Evolutionary conservation across 768 basidiomycete genomes (phyloP), one percentile per base, ranked within the genome.

Genomic region (Leccinum disarticulatum): DNA sequence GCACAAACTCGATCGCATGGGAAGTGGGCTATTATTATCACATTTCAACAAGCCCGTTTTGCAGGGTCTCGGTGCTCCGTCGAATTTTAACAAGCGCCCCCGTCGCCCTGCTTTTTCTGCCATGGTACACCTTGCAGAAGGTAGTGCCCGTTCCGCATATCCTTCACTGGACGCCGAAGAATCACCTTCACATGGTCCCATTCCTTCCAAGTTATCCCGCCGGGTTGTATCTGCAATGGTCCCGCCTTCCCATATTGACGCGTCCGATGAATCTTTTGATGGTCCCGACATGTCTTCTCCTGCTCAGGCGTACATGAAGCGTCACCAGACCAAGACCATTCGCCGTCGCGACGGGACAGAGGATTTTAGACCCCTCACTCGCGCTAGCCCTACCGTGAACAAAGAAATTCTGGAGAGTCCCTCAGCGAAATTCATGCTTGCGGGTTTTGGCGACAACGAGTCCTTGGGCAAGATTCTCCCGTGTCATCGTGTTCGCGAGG

Each of bases 371-470:
- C 87, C 89, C 22, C 72, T 88, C 17, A 88, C 87, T n/a, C 86
- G 88, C 15, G 85, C 80, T 11, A 86, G 81, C 15, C 83, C 86
- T 11, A 67, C 80, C 66, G 77, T 77, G 43, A 70, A 71, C 51
- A 71, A 70, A 35, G 74, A 76, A 47, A 74, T 76, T 64, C 80
- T 80, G 43, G 84, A 87, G 60, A 84, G 84, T 64, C 87, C 86
- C 11, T 81, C 82, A 5, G 75, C 80, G 7, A 83, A 82, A 60
- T 82, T 80, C 54, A 75, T 83, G 73, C 76, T 79, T 27, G 80
- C 81, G 27, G 91, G 94, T 0, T 97, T 95, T 74, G 91, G 95
- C 15, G 93, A 94, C 66, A 94, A 94, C 67, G 97, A 99, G 73
- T 86, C 90, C 41, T 80, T 87, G 60, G 96, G 96, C 41, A 99